Percentiles rank a stretch among this genome's conserved stretches.
Evolutionary conservation across 108 stramenopile species (phyloP).

Genomic region (Nitzschia palea): DNA sequence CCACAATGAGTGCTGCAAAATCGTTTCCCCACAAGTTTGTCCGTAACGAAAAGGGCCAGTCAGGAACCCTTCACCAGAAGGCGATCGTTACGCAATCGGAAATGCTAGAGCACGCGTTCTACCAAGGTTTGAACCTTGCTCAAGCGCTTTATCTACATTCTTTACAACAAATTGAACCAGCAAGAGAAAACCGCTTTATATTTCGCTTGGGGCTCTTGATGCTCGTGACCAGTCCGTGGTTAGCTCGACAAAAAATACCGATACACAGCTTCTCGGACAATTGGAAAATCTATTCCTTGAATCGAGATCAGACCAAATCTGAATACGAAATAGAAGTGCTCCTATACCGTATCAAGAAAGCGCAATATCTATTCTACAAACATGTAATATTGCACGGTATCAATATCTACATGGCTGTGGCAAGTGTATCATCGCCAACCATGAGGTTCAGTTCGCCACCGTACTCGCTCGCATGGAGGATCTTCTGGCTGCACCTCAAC

Average conservation of each 20-base stretch:
- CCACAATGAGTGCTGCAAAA: constrained; percentile 68
- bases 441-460: constrained; percentile 1
- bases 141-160: constrained; percentile 70
- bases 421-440: neutral
- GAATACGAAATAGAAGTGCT: constrained; percentile 22
- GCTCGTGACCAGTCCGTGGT: constrained; percentile 75
- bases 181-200: neutral
- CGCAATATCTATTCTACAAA: constrained; percentile 88
- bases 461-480: constrained; percentile 41
- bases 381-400: constrained; percentile 82
- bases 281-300: constrained; percentile 45
- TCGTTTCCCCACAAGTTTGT: constrained; percentile 73
- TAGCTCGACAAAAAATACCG: constrained; percentile 53
- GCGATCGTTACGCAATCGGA: constrained; percentile 84
- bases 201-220: constrained; percentile 27
- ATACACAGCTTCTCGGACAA: constrained; percentile 79
- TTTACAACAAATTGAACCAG: neutral
- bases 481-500: constrained; percentile 80
- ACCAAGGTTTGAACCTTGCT: constrained; percentile 73
- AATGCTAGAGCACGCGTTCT: constrained; percentile 89
- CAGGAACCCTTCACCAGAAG: constrained; percentile 63
- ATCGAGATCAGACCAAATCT: neutral
- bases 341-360: constrained; percentile 85
- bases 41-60: constrained; percentile 51
- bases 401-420: constrained; percentile 55